A percentile compares a stretch with the other conserved stretches of the same genome.
These are phyloP conservation scores for Penicillium sp. DNA, from an alignment of 2,329 filamentous ascomycete species.

Conservation along the genomic window DNA sequence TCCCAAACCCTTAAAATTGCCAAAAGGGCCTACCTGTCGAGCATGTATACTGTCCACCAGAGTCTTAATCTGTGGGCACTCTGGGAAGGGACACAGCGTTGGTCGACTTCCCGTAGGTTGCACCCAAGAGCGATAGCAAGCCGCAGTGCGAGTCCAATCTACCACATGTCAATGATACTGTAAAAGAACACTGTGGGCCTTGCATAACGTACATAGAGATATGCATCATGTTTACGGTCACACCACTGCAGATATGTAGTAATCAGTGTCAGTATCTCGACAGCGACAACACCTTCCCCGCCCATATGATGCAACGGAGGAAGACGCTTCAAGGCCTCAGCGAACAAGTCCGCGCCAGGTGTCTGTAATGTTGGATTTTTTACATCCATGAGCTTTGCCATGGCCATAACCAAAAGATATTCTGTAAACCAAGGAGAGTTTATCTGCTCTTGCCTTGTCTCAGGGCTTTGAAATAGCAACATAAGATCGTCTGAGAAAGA, in stretches of 20 bases:
- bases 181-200: too few species aligned
- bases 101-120: constrained; percentile 16
- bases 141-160: constrained; percentile 23
- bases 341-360: constrained; percentile 19
- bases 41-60: constrained; percentile 29
- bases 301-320: constrained; percentile 19
- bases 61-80: constrained; percentile 22
- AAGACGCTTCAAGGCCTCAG: constrained; percentile 19
- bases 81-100: constrained; percentile 22
- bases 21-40: constrained; percentile 17
- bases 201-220: constrained; percentile 17
- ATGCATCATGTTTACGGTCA: constrained; percentile 24
- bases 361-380: constrained; percentile 18
- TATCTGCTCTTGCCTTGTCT: constrained; percentile 13
- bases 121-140: constrained; percentile 23
- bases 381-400: constrained; percentile 27
- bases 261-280: constrained; percentile 21
- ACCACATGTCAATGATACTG: background rate
- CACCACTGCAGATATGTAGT: constrained; percentile 25
- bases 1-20: fast-evolving
- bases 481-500: constrained; percentile 21
- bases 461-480: constrained; percentile 18
- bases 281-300: constrained; percentile 16
- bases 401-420: constrained; percentile 28
- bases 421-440: constrained; percentile 21